phyloP scores from a whole-genome alignment of 2,329 filamentous ascomycete genomes.

The Fusarium sororula region DNA sequence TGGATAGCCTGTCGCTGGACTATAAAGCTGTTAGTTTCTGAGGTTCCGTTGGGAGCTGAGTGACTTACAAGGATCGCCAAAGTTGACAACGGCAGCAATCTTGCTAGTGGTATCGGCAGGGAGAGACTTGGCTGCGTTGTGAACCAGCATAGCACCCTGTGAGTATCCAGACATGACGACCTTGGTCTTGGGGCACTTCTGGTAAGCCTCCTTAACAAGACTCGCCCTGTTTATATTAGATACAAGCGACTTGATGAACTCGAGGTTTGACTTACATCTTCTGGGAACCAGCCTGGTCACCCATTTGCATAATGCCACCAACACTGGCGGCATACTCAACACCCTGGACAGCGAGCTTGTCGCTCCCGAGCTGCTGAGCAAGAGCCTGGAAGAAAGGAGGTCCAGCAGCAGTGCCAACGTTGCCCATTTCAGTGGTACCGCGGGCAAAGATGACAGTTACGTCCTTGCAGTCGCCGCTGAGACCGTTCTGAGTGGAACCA shows the following conservation, averaged over 20 bases:
- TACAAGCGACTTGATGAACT: not conserved
- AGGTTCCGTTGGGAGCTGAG: not conserved
- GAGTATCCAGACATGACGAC: constrained; percentile 59
- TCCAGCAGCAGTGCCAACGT: constrained; percentile 59
- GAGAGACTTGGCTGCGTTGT: constrained; percentile 53
- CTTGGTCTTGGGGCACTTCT: constrained; percentile 55
- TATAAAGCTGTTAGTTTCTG: constrained; percentile 11
- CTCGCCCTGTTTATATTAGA: constrained; percentile 21
- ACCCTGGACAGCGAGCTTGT: constrained; percentile 61
- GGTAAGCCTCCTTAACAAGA: constrained; percentile 46
- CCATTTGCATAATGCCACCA: constrained; percentile 56
- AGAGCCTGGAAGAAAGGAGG: constrained; percentile 61
- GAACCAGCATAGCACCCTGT: constrained; percentile 52
- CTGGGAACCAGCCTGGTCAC: constrained; percentile 53
- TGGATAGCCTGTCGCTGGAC: constrained; percentile 36
- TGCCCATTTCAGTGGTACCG: constrained; percentile 62
- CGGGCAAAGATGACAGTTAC: constrained; percentile 66
- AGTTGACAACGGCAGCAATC: constrained; percentile 45
- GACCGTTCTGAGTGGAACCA: constrained; percentile 37
- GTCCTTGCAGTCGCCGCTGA: constrained; percentile 38
- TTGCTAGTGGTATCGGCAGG: constrained; percentile 47
- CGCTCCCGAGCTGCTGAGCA: constrained; percentile 50
- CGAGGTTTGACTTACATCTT: constrained; percentile 54
- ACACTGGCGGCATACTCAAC: constrained; percentile 60
- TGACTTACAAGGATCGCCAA: constrained; percentile 43